Evolutionary conservation across 306 rosid species (phyloP), one percentile per base, ranked within the genome.

Genomic region (Corylus avellana): DNA sequence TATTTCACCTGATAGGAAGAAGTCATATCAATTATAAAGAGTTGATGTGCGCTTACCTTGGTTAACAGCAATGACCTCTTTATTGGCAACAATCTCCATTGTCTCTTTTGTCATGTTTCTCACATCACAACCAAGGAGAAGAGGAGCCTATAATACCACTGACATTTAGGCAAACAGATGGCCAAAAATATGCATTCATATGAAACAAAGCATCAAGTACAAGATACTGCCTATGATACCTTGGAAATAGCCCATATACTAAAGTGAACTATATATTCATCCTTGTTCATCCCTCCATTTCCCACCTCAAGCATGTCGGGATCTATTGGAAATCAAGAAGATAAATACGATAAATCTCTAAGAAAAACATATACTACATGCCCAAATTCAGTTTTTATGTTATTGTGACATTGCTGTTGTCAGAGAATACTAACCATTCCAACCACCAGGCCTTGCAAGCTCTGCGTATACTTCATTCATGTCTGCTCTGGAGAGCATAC

Each of bases 231-330:
- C 49, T 64, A 46, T 22, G 12, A 70, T 78, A 91, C 99, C 98
- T 95, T 95, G 78, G 99, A 95, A 83, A 95, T 85, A 57, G 98
- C 96, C 99, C 98, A 93, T 61, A 95, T 68, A 88, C 98, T 95
- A 78, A 94, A 95, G 87, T 95, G 99, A 71, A 93, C 97, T 74
- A 91, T 82, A 80, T 93, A 93, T 81, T 93, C 99, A 77, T 90
- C 77, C 73, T 85, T 91, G 16, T 87, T 91, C 99, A 95, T 95
- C 54, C 98, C 94, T 85, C 98, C 98, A 77, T 95, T 95, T 62
- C 98, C 98, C 62, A 92, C 94, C 80, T 95, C 98, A 70, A 95
- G 97, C 98, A 95, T 95, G 82, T 95, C 98, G 48, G 98, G 98
- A 87, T 95, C 98, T 95, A 95, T 74, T 73, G 18, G 77, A 66